phyloP scores from a whole-genome alignment of 345 rosid genomes.

The Bruguiera gymnorhiza region DNA sequence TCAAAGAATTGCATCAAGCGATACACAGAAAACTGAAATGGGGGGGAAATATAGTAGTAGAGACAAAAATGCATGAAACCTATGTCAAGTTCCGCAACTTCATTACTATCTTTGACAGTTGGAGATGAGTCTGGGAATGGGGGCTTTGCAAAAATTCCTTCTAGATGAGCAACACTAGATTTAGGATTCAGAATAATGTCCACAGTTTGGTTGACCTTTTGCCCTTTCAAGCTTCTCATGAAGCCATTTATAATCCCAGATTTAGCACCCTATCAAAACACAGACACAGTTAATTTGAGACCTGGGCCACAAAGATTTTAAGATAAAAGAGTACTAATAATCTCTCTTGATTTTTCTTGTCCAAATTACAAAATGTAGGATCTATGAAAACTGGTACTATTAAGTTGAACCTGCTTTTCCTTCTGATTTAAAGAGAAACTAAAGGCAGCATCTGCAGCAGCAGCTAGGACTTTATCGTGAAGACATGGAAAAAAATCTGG shows the following conservation, averaged over 20 bases:
- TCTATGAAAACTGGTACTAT: background rate
- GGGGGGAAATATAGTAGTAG: background rate
- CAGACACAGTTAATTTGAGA: too few relatives aligned
- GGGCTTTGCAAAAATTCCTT: slow-evolving; percentile 14
- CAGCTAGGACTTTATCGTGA: slow-evolving; percentile 30
- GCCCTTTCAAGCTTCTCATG: slow-evolving; percentile 24
- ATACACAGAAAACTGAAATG: background rate
- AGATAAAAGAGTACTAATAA: too few relatives aligned
- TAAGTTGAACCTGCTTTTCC: slow-evolving; percentile 26
- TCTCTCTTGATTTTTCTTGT: too few relatives aligned
- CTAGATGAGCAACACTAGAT: slow-evolving; percentile 16
- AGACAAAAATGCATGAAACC: slow-evolving; percentile 16
- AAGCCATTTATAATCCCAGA: slow-evolving; percentile 42
- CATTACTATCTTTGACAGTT: slow-evolving; percentile 8
- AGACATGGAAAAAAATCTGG: slow-evolving; percentile 25
- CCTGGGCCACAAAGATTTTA: too few relatives aligned
- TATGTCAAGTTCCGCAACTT: slow-evolving; percentile 25
- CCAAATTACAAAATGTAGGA: background rate
- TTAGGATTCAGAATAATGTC: slow-evolving; percentile 8
- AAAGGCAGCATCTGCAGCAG: slow-evolving; percentile 31
- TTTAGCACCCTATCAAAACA: slow-evolving; percentile 30
- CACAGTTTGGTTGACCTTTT: slow-evolving; percentile 1
- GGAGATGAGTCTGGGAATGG: slow-evolving; percentile 14
- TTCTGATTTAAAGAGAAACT: slow-evolving; percentile 26
- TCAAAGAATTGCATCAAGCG: background rate